phyloP scores from a whole-genome alignment of 306 rosid genomes.

The Glycine soja region DNA sequence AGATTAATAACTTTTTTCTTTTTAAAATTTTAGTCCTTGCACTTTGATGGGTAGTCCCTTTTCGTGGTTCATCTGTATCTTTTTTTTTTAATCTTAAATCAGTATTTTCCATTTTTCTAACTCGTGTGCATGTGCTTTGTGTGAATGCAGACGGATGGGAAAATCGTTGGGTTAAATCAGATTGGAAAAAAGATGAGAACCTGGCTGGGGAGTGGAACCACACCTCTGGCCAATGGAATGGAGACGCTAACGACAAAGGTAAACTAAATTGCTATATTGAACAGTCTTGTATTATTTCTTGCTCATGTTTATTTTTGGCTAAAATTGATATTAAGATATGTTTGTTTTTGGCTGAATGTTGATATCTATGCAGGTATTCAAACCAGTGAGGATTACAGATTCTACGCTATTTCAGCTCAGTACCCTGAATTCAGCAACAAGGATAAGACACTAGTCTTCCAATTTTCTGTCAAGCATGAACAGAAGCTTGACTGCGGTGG shows the following conservation, averaged over 20 bases:
- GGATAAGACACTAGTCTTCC: constrained; percentile 87
- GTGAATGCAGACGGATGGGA: constrained; percentile 87
- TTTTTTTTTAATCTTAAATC: neutral
- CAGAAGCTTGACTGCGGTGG: constrained; percentile 99
- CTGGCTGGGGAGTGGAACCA: constrained; percentile 95
- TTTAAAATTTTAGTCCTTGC: neutral
- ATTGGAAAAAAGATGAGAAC: constrained; percentile 90
- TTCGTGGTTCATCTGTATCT: neutral
- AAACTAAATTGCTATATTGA: constrained; percentile 21
- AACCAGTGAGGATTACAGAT: constrained; percentile 95
- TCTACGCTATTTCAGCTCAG: constrained; percentile 95
- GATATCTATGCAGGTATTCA: constrained; percentile 76
- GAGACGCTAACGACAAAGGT: constrained; percentile 91
- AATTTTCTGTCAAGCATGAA: constrained; percentile 95
- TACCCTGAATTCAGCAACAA: constrained; percentile 96
- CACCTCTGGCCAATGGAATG: constrained; percentile 96
- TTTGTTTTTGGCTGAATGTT: constrained; percentile 30
- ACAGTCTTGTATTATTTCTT: neutral
- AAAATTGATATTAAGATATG: neutral
- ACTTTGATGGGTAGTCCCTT: neutral
- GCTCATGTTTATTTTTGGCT: constrained; percentile 15
- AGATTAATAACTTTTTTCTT: neutral
- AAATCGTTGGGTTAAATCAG: constrained; percentile 89
- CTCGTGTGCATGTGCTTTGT: constrained; percentile 33
- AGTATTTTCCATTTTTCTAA: constrained; percentile 31